Base-by-base conservation (phyloP, 768 basidiomycete species). In the Leccinum subtestaceum region DNA sequence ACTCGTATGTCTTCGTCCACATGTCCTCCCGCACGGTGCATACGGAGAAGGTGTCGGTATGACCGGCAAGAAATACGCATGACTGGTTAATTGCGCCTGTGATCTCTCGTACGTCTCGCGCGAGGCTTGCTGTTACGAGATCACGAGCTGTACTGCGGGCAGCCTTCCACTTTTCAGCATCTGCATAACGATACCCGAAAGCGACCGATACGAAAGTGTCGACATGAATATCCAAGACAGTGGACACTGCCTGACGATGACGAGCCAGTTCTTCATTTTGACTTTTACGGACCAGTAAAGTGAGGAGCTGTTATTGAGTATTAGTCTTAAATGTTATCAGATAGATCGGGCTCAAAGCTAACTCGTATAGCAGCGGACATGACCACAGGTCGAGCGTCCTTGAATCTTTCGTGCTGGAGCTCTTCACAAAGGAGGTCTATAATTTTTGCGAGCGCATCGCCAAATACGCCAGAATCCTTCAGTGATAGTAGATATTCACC, bases 341-440 rank as follows among this genome's bases (percentile, higher is more conserved):
- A 29, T 13, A 60, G 25, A 38, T 56, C 17, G 27, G 46, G 49
- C 38, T 8, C 60, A 55, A 43, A 23, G 76, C 88, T 74, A 68
- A 93, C 95, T 63, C 80, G 78, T 48, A 85, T 74, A 3, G 87
- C 87, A 31, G 81, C 75, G 27, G 77, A 68, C 74, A 93, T 83
- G 17, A 86, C 81, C 23, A 75, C 73, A 1, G 90, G 85, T 15
- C 88, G 81, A 21, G 82, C 74, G 25, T 78, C 75, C 52, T 77
- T 72, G 67, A 91, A 89, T 4, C 89, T 81, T 57, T 86, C 83
- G 63, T 93, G 91, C 67, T 95, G 93, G 19, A 91, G 72, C 62
- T 91, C 87, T 67, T 90, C 91, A 70, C 87, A 89, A 53, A 94
- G 78, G 60, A 91, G 88, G 61, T 86, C 84, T 13, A 85, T 75